phyloP scores from a whole-genome alignment of 352 stramenopile species.

The Pythium monospermum region DNA sequence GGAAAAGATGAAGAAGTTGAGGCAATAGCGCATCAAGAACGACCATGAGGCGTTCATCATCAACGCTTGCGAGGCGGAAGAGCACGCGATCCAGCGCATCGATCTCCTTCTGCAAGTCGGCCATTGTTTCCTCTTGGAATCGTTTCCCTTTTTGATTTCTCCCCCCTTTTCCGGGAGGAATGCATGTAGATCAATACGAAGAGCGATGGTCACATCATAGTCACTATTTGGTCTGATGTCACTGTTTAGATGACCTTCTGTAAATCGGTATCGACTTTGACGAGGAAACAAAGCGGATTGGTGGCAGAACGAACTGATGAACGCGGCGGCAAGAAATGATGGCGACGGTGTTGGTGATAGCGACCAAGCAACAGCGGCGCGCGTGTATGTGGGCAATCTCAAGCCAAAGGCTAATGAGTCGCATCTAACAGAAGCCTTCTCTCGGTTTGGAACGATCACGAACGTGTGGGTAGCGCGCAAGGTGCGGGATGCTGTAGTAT shows the following conservation, averaged over 20 bases:
- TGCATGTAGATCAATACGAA: neutral
- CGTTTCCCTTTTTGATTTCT: conserved; percentile 2
- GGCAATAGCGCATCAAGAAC: conserved; percentile 65
- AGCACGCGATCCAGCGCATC: conserved; percentile 72
- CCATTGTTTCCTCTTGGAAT: too few species aligned
- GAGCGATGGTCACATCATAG: conserved; percentile 8
- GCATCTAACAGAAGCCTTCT: conserved; percentile 58
- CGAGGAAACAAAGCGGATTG: neutral
- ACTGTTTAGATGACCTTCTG: neutral
- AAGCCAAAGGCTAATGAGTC: conserved; percentile 59
- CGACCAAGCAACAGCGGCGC: conserved; percentile 20
- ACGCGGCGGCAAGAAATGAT: conserved; percentile 1
- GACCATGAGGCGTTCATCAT: conserved; percentile 56
- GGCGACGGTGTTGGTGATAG: conserved; percentile 1
- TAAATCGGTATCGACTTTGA: neutral
- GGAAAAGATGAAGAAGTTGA: conserved; percentile 62
- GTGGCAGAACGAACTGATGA: too few species aligned
- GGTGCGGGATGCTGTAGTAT: too few species aligned
- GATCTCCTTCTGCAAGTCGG: conserved; percentile 41
- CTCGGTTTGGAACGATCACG: conserved; percentile 61
- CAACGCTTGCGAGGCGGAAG: conserved; percentile 66
- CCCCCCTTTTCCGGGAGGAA: conserved; percentile 3
- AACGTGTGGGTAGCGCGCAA: conserved; percentile 72
- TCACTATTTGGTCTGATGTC: neutral
- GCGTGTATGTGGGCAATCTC: conserved; percentile 77